Conservation (phyloP, 371 early-diverging fungal species). For the Mucor saturninus region DNA sequence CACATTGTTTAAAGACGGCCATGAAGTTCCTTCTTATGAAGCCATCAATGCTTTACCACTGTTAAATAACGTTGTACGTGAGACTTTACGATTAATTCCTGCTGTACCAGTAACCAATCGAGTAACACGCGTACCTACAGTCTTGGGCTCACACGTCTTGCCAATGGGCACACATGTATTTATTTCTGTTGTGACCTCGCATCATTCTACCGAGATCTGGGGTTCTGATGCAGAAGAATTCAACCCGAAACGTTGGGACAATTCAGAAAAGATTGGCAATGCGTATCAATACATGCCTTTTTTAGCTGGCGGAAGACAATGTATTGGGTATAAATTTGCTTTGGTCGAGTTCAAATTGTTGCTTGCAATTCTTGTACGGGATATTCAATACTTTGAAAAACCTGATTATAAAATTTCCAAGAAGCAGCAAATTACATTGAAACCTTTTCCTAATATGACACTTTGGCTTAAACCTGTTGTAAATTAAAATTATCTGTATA, state of each 20-base stretch:
- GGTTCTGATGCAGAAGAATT: constrained; percentile 69
- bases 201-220: constrained; percentile 60
- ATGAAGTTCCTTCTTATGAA: constrained; percentile 47
- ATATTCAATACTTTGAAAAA: constrained; percentile 43
- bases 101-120: constrained; percentile 58
- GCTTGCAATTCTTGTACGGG: constrained; percentile 35
- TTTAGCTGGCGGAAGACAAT: constrained; percentile 58
- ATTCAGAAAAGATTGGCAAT: constrained; percentile 28
- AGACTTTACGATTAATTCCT: constrained; percentile 55
- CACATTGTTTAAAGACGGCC: constrained; percentile 20
- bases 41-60: constrained; percentile 48
- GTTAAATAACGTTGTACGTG: constrained; percentile 59
- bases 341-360: constrained; percentile 48
- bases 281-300: constrained; percentile 66
- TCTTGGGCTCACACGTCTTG: constrained; percentile 45
- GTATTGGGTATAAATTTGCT: constrained; percentile 51
- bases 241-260: constrained; percentile 66
- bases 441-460: constrained; percentile 44
- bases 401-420: constrained; percentile 36
- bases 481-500: too few relatives aligned
- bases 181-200: constrained; percentile 47
- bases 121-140: constrained; percentile 43
- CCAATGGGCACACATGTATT: constrained; percentile 61
- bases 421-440: constrained; percentile 41
- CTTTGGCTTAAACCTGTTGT: constrained; percentile 23